phyloP scores from a whole-genome alignment of 1,284 basidiomycete species.

The Leccinum solheimii region DNA sequence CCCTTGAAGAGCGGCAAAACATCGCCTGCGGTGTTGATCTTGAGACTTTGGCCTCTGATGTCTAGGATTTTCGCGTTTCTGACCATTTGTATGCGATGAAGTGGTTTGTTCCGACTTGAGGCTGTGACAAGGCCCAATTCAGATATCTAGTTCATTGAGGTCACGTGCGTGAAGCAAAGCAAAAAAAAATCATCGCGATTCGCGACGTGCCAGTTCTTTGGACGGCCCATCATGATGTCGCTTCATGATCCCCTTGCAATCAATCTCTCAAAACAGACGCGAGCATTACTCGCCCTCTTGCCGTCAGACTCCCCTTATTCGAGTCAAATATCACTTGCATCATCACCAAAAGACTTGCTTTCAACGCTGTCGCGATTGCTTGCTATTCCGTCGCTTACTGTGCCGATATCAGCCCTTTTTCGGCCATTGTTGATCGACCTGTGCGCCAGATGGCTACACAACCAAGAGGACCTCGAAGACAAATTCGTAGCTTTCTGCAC shows the following conservation, averaged over 20 bases:
- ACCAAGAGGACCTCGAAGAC: constrained; percentile 46
- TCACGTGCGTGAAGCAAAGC: constrained; percentile 23
- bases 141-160: constrained; percentile 16
- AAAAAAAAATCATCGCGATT: not conserved
- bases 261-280: constrained; percentile 53
- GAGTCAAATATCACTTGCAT: constrained; percentile 36
- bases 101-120: not conserved
- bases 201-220: not conserved
- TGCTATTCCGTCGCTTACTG: constrained; percentile 53
- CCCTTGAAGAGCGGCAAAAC: constrained; percentile 77
- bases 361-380: constrained; percentile 52
- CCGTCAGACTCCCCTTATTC: constrained; percentile 39
- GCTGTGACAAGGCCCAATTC: not conserved
- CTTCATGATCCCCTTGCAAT: constrained; percentile 45
- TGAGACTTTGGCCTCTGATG: constrained; percentile 50
- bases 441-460: constrained; percentile 67
- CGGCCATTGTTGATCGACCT: constrained; percentile 71
- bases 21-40: constrained; percentile 79
- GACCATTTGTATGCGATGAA: constrained; percentile 21
- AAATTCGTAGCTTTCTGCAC: constrained; percentile 61
- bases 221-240: constrained; percentile 17
- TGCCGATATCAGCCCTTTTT: constrained; percentile 56
- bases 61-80: constrained; percentile 28
- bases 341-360: constrained; percentile 39
- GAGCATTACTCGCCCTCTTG: constrained; percentile 43